phyloP scores from a whole-genome alignment of 208 protist species.

The Trichomonas gallinae region DNA sequence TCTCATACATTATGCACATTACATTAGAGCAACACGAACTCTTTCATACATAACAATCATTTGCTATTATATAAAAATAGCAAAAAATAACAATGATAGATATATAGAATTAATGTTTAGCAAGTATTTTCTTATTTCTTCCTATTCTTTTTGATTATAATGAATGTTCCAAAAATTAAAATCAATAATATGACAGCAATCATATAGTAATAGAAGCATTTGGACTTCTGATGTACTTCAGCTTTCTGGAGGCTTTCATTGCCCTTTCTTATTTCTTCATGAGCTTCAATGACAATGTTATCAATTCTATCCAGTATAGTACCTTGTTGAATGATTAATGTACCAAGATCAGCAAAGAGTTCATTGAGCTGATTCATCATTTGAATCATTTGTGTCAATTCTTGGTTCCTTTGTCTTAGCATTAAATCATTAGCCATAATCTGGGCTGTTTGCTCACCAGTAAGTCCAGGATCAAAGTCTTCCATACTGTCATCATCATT shows the following conservation, averaged over 20 bases:
- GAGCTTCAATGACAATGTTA: not conserved
- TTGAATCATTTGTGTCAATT: not conserved
- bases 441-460: not conserved
- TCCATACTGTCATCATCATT: not conserved
- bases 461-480: not conserved
- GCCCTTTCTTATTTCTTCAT: not conserved
- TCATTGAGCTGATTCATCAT: not conserved
- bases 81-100: too few relatives aligned
- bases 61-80: too few relatives aligned
- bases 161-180: not conserved
- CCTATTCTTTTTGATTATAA: not conserved
- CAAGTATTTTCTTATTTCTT: too few relatives aligned
- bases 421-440: not conserved
- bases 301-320: not conserved
- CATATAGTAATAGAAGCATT: conserved; percentile 1
- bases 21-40: too few relatives aligned
- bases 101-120: too few relatives aligned
- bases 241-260: not conserved
- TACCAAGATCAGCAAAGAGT: not conserved
- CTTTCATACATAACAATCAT: too few relatives aligned
- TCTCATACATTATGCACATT: too few relatives aligned
- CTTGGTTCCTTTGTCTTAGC: not conserved
- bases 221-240: not conserved
- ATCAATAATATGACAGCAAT: not conserved
- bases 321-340: not conserved